Evolutionary conservation across 352 stramenopile genomes (phyloP).

Genomic region (Phytophthora europaea): DNA sequence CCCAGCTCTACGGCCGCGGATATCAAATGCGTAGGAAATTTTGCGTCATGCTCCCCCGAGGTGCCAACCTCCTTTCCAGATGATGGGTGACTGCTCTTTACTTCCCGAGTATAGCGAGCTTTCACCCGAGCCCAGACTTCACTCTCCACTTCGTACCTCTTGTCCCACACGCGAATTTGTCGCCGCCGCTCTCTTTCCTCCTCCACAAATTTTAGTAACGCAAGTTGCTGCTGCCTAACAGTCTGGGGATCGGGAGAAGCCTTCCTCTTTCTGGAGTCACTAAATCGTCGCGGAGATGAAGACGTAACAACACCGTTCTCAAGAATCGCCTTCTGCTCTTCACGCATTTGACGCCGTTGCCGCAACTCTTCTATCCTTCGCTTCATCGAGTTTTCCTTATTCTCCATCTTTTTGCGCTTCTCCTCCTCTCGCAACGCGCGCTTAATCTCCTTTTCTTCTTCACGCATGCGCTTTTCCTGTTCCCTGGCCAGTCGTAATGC

Average conservation of each 20-base stretch:
- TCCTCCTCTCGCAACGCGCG: constrained; percentile 77
- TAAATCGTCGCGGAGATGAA: constrained; percentile 33
- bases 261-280: constrained; percentile 33
- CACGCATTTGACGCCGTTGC: constrained; percentile 68
- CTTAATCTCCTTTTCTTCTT: constrained; percentile 80
- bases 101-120: constrained; percentile 38
- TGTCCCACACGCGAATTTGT: constrained; percentile 65
- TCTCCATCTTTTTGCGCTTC: constrained; percentile 72
- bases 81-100: constrained; percentile 5
- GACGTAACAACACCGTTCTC: constrained; percentile 80
- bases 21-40: constrained; percentile 50
- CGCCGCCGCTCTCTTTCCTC: constrained; percentile 73
- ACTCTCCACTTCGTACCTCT: constrained; percentile 58
- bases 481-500: constrained; percentile 66
- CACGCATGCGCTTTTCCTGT: constrained; percentile 71
- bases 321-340: constrained; percentile 78
- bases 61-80: neutral
- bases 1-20: constrained; percentile 49
- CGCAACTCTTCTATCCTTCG: constrained; percentile 75
- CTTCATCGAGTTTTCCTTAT: constrained; percentile 83
- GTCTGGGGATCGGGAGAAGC: constrained; percentile 28
- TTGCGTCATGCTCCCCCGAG: constrained; percentile 10
- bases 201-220: constrained; percentile 74
- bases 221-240: constrained; percentile 61
- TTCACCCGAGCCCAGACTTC: constrained; percentile 71